phyloP scores from a whole-genome alignment of 345 rosid species.

The Jatropha curcas region DNA sequence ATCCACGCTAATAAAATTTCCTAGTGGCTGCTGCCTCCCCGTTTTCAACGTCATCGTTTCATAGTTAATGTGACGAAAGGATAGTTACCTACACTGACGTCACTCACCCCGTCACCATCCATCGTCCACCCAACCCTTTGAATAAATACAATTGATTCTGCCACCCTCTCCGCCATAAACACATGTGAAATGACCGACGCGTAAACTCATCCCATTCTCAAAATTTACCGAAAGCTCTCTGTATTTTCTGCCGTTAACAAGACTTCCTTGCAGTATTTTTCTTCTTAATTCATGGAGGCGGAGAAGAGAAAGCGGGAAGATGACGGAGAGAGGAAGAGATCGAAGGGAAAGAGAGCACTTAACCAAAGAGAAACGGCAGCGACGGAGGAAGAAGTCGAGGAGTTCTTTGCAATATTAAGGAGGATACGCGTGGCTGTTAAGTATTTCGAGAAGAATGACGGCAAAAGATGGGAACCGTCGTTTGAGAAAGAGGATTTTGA shows the following conservation, averaged over 20 bases:
- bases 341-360: neutral
- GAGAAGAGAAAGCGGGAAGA: slow-evolving; percentile 6
- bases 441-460: slow-evolving; percentile 11
- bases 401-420: slow-evolving; percentile 25
- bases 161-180: neutral
- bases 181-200: too few relatives aligned
- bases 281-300: neutral
- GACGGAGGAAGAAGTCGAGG: slow-evolving; percentile 29
- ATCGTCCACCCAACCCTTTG: neutral
- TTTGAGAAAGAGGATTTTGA: slow-evolving; percentile 19
- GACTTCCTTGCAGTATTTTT: too few relatives aligned
- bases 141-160: neutral
- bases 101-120: neutral
- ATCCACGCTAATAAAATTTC: neutral
- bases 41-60: neutral
- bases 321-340: neutral
- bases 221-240: neutral
- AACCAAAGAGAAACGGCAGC: neutral
- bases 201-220: neutral
- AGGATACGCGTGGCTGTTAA: slow-evolving; percentile 19
- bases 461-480: slow-evolving; percentile 11
- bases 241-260: neutral
- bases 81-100: neutral
- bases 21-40: neutral
- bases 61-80: neutral